phyloP scores from a whole-genome alignment of 148 eudicot species.

The Pharnaceum exiguum region DNA sequence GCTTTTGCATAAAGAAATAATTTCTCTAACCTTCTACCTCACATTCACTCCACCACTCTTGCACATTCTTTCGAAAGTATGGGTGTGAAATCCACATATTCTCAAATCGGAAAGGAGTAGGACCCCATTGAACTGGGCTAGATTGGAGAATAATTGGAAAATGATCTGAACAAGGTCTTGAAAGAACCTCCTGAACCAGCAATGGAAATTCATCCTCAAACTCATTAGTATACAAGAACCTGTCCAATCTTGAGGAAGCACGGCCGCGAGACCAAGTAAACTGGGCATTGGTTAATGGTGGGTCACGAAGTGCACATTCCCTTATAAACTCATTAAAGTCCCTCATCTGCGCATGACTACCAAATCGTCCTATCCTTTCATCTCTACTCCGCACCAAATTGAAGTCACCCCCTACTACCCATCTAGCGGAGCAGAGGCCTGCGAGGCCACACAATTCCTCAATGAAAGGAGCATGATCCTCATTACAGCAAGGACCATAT shows the following conservation, averaged over 20 bases:
- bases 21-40: neutral
- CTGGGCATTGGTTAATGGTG: neutral
- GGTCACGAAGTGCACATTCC: neutral
- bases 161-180: neutral
- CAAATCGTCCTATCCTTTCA: neutral
- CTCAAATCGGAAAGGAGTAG: neutral
- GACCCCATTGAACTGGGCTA: neutral
- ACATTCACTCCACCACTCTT: neutral
- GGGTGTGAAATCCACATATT: neutral
- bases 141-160: neutral
- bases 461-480: too few species aligned
- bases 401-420: neutral
- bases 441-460: too few species aligned
- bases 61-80: neutral
- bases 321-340: neutral
- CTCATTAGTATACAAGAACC: neutral
- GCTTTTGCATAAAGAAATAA: neutral
- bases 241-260: neutral
- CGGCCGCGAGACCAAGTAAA: neutral
- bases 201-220: neutral
- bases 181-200: neutral
- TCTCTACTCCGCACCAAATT: neutral
- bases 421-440: too few species aligned
- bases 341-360: neutral
- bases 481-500: too few species aligned